Percentiles rank a stretch among this genome's conserved stretches.
Evolutionary conservation across 345 rosid genomes (phyloP).

Genomic region (Schrenkiella parvula): DNA sequence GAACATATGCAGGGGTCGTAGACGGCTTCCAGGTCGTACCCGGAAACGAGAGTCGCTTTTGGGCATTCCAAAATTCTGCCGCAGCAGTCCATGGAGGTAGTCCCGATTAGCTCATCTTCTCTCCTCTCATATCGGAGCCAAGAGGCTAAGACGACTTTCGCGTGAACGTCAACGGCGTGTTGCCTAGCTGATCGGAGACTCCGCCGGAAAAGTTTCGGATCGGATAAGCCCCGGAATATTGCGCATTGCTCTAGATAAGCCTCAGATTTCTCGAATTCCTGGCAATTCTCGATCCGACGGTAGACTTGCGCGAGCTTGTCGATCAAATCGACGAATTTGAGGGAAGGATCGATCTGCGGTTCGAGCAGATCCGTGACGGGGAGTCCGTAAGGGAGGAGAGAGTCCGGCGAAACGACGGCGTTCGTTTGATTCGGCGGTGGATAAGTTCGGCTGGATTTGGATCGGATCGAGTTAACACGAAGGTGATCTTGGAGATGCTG

Average conservation of each 20-base stretch:
- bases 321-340: slow-evolving; percentile 54
- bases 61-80: slow-evolving; percentile 81
- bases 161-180: slow-evolving; percentile 65
- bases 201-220: slow-evolving; percentile 68
- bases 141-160: slow-evolving; percentile 65
- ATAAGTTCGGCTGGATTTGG: slow-evolving; percentile 39
- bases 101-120: slow-evolving; percentile 71
- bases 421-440: slow-evolving; percentile 27
- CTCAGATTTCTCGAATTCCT: slow-evolving; percentile 48
- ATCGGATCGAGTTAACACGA: slow-evolving; percentile 44
- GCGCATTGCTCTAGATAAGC: slow-evolving; percentile 64
- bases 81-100: slow-evolving; percentile 60
- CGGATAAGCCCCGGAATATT: slow-evolving; percentile 50
- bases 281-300: slow-evolving; percentile 44
- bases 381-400: slow-evolving; percentile 59
- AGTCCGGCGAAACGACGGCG: slow-evolving; percentile 27
- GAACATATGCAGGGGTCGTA: slow-evolving; percentile 56
- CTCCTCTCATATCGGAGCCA: slow-evolving; percentile 90
- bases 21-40: slow-evolving; percentile 62
- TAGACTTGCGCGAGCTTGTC: slow-evolving; percentile 56
- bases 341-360: slow-evolving; percentile 59
- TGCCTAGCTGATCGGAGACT: slow-evolving; percentile 61
- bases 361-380: slow-evolving; percentile 63
- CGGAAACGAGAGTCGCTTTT: slow-evolving; percentile 52
- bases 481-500: slow-evolving; percentile 65